Percentiles rank a stretch among this genome's conserved stretches.
phyloP scores from a whole-genome alignment of 2,329 filamentous ascomycete species.

The Pezicula neosporulosa region DNA sequence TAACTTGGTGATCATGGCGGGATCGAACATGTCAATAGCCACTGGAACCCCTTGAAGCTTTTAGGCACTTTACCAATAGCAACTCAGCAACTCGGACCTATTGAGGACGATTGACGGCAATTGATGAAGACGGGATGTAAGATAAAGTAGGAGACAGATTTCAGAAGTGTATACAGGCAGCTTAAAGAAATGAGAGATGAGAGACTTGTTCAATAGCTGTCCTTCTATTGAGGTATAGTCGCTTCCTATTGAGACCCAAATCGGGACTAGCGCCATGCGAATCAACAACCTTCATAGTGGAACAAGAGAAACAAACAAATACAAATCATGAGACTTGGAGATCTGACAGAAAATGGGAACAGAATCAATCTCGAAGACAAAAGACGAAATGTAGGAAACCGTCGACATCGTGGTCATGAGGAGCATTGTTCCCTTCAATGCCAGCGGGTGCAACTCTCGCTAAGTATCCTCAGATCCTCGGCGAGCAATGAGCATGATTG shows the following conservation, averaged over 20 bases:
- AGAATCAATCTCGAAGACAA: too few species aligned
- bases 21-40: too few species aligned
- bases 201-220: background rate
- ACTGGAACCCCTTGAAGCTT: too few species aligned
- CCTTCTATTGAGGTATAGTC: background rate
- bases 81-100: too few species aligned
- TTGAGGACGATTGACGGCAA: background rate
- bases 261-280: background rate
- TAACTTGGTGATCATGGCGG: too few species aligned
- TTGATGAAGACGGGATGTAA: background rate
- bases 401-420: too few species aligned
- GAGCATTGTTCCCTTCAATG: too few species aligned
- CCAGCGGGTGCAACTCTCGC: too few species aligned
- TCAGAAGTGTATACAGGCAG: background rate
- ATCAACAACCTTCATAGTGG: background rate
- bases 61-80: too few species aligned
- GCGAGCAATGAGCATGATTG: background rate
- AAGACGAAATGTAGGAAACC: too few species aligned
- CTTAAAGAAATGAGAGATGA: background rate
- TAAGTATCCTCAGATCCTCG: too few species aligned
- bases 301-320: background rate
- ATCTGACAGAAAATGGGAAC: background rate
- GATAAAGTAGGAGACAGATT: background rate
- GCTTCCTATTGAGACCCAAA: conserved; percentile 4
- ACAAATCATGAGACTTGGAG: background rate